Percentiles rank a stretch among this genome's conserved stretches.
phyloP scores from a whole-genome alignment of 2,329 filamentous ascomycete genomes.

The Blastomyces parvus region DNA sequence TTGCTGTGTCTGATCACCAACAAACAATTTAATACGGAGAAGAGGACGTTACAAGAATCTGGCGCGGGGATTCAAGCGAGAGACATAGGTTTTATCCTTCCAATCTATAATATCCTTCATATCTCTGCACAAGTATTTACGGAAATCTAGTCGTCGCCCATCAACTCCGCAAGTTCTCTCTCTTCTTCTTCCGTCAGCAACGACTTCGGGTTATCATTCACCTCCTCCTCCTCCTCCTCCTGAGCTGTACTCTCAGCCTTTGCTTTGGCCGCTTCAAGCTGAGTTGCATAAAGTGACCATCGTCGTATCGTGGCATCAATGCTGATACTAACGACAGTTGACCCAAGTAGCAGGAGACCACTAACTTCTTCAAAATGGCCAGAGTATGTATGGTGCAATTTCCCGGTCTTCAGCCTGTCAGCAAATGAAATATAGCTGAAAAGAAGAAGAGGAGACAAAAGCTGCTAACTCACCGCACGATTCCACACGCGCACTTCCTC shows the following conservation, averaged over 20 bases:
- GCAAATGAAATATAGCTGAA: background rate
- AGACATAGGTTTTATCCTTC: background rate
- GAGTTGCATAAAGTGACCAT: constrained; percentile 62
- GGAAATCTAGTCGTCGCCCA: constrained; percentile 54
- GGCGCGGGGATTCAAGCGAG: background rate
- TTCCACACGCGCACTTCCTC: constrained; percentile 93
- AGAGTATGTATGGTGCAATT: constrained; percentile 61
- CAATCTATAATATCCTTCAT: background rate
- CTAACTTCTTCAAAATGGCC: constrained; percentile 95
- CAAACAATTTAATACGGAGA: background rate
- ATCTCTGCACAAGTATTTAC: background rate
- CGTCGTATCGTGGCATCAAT: constrained; percentile 82
- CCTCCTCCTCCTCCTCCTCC: constrained; percentile 34
- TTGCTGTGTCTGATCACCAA: background rate
- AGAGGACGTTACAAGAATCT: background rate
- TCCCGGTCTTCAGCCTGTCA: constrained; percentile 48
- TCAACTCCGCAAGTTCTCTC: constrained; percentile 78
- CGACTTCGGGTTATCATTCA: constrained; percentile 37
- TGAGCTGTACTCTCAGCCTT: constrained; percentile 38
- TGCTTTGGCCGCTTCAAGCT: constrained; percentile 48
- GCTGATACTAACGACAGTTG: constrained; percentile 63
- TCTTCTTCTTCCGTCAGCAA: constrained; percentile 81
- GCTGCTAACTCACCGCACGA: constrained; percentile 33
- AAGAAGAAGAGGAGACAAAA: background rate
- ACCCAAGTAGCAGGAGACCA: constrained; percentile 56